Base-by-base conservation (phyloP, 768 basidiomycete genomes). In the Grammothele lineata region DNA sequence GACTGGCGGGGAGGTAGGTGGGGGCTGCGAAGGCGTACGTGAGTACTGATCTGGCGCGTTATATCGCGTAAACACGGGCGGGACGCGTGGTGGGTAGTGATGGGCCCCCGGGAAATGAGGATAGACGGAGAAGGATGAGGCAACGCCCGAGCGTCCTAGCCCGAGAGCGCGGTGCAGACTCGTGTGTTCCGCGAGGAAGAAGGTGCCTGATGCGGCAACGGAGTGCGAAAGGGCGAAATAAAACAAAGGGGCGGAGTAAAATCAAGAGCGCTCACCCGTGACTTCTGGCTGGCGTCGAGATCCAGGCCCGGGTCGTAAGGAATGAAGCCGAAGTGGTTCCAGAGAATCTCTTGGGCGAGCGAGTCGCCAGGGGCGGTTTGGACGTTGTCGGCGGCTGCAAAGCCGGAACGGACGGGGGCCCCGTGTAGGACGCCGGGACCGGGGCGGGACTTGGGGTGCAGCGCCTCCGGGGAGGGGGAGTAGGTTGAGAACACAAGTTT, bases 161-260 rank as follows among this genome's bases (percentile, higher is more conserved):
- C 43, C 42, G 52, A 40, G 46, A 17, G 37, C 33, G 39, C 40
- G 12, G 34, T 8, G 42, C 44, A 50, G 37, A 42, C 34, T 32
- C 57, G 56, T 37, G 35, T 43, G 21, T 45, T 40, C 49, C 56
- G 56, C 48, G 51, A 53, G 51, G 51, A 30, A 27, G 26, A 32
- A 19, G 35, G 46, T 43, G 37, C 47, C 43, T 47, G 50, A 52
- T 52, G 50, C 27, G 24, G 41, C 14, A 30, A 25, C 41, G 18
- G 18, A 7, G 15, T 9, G 30, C 15, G 30, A 8, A 32, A 32
- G 30, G 30, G 30, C 30, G 15, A 15, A 32, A 30, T 22, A 10
- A 21, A 30, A n/a, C n/a, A 32, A 35, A 25, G 23, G 45, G 22
- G 23, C 15, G 30, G 15, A 38, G 26, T 7, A 3, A 12, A 32